A percentile compares a stretch with the other conserved stretches of the same genome.
phyloP scores from a whole-genome alignment of 305 asterid species.

The Solanum hybrid region DNA sequence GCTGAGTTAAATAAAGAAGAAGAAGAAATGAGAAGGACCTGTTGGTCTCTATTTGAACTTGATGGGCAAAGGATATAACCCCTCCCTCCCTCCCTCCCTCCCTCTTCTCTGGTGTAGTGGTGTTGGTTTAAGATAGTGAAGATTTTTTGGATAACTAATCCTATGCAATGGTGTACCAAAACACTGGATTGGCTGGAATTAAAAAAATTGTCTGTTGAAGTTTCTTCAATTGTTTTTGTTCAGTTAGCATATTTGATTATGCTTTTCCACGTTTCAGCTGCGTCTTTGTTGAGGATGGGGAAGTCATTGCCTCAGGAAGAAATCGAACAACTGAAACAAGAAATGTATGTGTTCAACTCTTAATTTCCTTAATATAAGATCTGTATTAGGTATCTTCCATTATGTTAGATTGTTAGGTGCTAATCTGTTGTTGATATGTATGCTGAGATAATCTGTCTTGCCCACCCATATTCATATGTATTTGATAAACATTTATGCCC shows the following conservation, averaged over 20 bases:
- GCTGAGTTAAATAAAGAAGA: not conserved
- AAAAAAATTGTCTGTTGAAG: not conserved
- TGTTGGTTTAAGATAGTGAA: not conserved
- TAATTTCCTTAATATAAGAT: not conserved
- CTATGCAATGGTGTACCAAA: not conserved
- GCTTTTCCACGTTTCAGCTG: constrained; percentile 14
- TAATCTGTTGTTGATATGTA: not conserved
- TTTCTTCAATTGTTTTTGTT: constrained; percentile 6
- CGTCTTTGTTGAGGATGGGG: constrained; percentile 52
- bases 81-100: not conserved
- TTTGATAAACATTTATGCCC: not conserved
- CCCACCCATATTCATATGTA: not conserved
- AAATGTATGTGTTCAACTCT: constrained; percentile 30
- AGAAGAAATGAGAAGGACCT: not conserved
- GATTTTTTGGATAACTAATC: not conserved
- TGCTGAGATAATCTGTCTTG: not conserved
- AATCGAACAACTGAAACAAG: constrained; percentile 71
- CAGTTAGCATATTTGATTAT: constrained; percentile 17
- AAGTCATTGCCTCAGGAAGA: constrained; percentile 66
- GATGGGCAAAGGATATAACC: not conserved
- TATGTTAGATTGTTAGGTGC: constrained; percentile 5
- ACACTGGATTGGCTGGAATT: not conserved
- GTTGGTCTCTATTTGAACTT: not conserved
- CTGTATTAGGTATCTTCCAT: not conserved
- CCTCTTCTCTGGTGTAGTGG: not conserved